phyloP scores from a whole-genome alignment of 805 yeast species.

The Wickerhamomyces hampshirensis region DNA sequence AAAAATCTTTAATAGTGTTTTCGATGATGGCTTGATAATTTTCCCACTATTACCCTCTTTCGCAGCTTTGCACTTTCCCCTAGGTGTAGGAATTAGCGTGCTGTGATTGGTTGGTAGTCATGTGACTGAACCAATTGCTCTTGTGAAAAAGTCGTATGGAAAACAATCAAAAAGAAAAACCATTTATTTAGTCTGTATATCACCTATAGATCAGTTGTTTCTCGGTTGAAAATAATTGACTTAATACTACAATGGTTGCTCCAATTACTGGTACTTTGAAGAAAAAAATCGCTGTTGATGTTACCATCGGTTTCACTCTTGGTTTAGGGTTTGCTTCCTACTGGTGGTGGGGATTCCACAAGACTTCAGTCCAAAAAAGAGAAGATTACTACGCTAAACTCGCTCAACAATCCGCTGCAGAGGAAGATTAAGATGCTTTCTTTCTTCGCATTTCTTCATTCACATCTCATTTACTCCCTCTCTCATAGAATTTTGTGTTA shows the following conservation, averaged over 20 bases:
- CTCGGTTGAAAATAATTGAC: no score
- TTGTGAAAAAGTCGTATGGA: not conserved
- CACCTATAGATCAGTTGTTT: no score
- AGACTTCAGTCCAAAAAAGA: constrained; percentile 64
- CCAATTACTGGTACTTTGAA: constrained; percentile 82
- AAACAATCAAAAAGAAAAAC: constrained; percentile 3
- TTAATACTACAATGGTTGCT: constrained; percentile 65
- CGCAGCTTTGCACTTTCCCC: not conserved
- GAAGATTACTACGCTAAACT: constrained; percentile 65
- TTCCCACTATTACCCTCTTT: not conserved
- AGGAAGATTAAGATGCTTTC: constrained; percentile 4
- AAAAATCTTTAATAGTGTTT: no score
- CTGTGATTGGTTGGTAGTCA: constrained; percentile 18
- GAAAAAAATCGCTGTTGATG: constrained; percentile 76
- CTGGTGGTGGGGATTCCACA: constrained; percentile 90
- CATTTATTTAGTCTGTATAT: no score
- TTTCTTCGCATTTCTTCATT: constrained; percentile 1
- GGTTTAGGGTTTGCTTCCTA: constrained; percentile 62
- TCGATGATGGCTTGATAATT: not conserved
- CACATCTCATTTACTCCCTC: no score
- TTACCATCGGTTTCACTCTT: constrained; percentile 59
- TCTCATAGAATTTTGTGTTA: no score
- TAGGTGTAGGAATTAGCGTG: not conserved
- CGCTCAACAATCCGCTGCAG: constrained; percentile 22
- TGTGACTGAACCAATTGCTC: constrained; percentile 4